Conservation (phyloP, 768 basidiomycete species). For the Favolaschia claudopus region DNA sequence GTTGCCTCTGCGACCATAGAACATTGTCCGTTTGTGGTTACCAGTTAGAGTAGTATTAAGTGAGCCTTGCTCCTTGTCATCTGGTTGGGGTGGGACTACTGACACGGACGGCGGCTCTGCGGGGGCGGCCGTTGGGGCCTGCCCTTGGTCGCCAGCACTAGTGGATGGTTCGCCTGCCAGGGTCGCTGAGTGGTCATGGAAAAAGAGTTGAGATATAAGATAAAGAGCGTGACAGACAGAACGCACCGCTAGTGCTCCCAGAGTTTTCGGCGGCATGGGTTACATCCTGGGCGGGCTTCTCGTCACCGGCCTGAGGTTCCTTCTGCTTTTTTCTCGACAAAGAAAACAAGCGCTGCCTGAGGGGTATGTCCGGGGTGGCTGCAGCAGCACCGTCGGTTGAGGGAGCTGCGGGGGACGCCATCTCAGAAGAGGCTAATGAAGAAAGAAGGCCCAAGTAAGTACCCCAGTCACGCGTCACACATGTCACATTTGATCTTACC, state of each 20-base stretch:
- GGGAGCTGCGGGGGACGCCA: conserved; percentile 6
- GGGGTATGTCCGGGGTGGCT: conserved; percentile 9
- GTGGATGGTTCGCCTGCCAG: conserved; percentile 27
- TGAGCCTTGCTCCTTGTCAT: conserved; percentile 50
- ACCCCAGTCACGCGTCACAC: not conserved
- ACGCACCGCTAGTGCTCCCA: conserved; percentile 37
- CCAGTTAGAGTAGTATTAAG: conserved; percentile 47
- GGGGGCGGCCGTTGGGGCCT: conserved; percentile 30
- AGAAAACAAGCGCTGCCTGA: conserved; percentile 27
- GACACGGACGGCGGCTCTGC: conserved; percentile 23
- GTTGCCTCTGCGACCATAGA: conserved; percentile 50
- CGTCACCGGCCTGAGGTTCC: conserved; percentile 20
- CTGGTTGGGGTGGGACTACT: conserved; percentile 26
- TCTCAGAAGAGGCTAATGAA: conserved; percentile 2
- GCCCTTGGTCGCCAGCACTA: conserved; percentile 29
- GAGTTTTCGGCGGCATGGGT: conserved; percentile 33
- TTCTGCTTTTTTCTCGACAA: conserved; percentile 29
- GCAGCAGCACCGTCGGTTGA: conserved; percentile 7
- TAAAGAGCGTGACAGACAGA: not conserved
- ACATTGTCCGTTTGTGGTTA: conserved; percentile 45
- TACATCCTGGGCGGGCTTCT: conserved; percentile 21
- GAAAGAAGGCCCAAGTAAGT: not conserved
- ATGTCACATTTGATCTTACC: too few relatives aligned
- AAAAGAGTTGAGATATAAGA: conserved; percentile 7
- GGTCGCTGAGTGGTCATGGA: conserved; percentile 26